These are phyloP conservation scores for Danielia reshetovae DNA, from an alignment of 805 yeast species.

Conservation along the genomic window DNA sequence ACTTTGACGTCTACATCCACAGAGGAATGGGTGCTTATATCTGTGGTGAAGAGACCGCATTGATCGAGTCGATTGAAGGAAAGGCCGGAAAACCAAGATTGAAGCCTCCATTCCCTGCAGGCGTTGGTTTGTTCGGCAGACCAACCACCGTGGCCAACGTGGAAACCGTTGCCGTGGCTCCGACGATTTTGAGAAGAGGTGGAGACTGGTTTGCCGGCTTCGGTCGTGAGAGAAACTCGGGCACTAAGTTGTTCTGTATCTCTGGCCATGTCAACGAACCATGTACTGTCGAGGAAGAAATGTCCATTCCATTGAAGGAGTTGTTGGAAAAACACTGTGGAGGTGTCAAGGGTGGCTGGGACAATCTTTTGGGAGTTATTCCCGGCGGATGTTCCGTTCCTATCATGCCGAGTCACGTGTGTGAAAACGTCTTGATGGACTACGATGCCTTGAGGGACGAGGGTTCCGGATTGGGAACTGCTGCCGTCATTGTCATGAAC, in stretches of 20 bases:
- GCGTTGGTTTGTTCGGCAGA: conserved; percentile 86
- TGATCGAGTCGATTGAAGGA: conserved; percentile 86
- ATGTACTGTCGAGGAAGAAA: conserved; percentile 90
- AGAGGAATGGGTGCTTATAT: conserved; percentile 93
- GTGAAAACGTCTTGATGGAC: conserved; percentile 78
- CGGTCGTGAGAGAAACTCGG: conserved; percentile 82
- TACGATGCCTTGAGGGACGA: conserved; percentile 81
- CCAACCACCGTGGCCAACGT: conserved; percentile 90
- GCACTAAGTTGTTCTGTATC: conserved; percentile 80
- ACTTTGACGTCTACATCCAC: conserved; percentile 79
- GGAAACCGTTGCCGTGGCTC: conserved; percentile 87
- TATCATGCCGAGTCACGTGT: conserved; percentile 60
- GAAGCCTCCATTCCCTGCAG: conserved; percentile 95
- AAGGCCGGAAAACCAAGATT: conserved; percentile 92
- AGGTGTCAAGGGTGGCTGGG: conserved; percentile 91
- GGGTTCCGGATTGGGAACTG: conserved; percentile 88
- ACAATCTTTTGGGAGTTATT: conserved; percentile 78
- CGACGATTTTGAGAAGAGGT: conserved; percentile 85
- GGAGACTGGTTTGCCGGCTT: conserved; percentile 82
- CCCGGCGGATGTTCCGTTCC: conserved; percentile 94
- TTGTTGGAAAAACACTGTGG: conserved; percentile 87
- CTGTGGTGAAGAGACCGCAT: conserved; percentile 90
- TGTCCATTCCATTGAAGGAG: conserved; percentile 84
- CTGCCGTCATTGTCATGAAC: conserved; percentile 90
- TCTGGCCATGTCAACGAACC: conserved; percentile 92